These are phyloP conservation scores for Venturia nashicola DNA, from an alignment of 2,329 filamentous ascomycete genomes.

Conservation along the genomic window DNA sequence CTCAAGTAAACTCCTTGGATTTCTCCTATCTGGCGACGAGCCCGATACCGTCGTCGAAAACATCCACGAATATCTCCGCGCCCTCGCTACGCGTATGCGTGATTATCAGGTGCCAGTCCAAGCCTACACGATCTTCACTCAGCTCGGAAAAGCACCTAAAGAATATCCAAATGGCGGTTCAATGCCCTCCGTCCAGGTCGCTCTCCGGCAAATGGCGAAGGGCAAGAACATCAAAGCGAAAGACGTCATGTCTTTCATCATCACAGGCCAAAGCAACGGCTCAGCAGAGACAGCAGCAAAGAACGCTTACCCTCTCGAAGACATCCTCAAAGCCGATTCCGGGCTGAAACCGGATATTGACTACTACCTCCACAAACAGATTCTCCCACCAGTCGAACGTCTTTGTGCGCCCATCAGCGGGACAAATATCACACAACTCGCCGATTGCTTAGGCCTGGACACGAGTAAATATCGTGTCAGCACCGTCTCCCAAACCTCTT, in stretches of 20 bases:
- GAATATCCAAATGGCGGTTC: constrained; percentile 90
- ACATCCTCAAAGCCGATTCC: constrained; percentile 66
- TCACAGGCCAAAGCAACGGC: constrained; percentile 59
- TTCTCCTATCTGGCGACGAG: constrained; percentile 88
- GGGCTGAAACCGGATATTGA: constrained; percentile 81
- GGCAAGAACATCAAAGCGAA: constrained; percentile 85
- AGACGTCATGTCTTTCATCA: constrained; percentile 92
- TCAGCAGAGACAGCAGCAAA: constrained; percentile 61
- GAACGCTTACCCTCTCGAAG: constrained; percentile 76
- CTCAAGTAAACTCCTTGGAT: constrained; percentile 64
- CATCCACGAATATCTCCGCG: constrained; percentile 85
- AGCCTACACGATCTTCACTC: constrained; percentile 97
- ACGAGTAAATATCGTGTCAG: constrained; percentile 72
- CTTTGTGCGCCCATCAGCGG: constrained; percentile 91
- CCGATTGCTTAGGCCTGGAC: constrained; percentile 88
- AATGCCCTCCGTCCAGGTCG: constrained; percentile 97
- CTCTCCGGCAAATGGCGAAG: constrained; percentile 71
- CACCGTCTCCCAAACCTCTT: constrained; percentile 42
- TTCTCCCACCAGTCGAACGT: constrained; percentile 94
- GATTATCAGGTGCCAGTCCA: constrained; percentile 59
- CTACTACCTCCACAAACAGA: constrained; percentile 96
- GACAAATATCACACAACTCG: constrained; percentile 79
- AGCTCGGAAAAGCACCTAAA: constrained; percentile 84
- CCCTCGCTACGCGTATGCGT: constrained; percentile 78
- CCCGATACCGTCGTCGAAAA: constrained; percentile 76